A percentile compares a stretch with the other conserved stretches of the same genome.
These are phyloP conservation scores for Gossypium anomalum DNA, from an alignment of 345 rosid species.

Conservation along the genomic window DNA sequence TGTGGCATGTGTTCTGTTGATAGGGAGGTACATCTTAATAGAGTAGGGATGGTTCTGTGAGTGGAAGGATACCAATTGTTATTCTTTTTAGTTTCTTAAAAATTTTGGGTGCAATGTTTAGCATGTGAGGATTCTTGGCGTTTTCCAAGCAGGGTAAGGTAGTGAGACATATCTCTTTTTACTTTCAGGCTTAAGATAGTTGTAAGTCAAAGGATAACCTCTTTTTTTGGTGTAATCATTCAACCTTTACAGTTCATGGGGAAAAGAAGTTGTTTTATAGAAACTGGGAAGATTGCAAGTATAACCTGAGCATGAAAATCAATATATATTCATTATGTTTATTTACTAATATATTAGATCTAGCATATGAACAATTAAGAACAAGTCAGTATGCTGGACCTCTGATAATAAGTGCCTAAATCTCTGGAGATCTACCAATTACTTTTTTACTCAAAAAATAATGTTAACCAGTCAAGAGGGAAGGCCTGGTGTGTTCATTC, in stretches of 20 bases:
- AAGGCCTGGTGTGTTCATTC: background rate
- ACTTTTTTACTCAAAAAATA: background rate
- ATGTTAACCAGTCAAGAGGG: background rate
- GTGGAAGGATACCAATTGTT: background rate
- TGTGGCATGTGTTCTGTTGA: background rate
- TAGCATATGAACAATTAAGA: conserved; percentile 6
- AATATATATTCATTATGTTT: background rate
- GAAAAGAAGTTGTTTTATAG: background rate
- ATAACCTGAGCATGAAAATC: background rate
- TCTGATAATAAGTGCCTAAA: background rate
- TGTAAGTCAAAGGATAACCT: background rate
- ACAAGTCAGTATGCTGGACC: background rate
- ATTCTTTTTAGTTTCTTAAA: background rate
- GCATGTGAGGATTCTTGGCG: background rate
- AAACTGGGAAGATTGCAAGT: background rate
- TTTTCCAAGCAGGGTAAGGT: conserved; percentile 1
- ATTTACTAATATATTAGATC: background rate
- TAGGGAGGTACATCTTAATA: background rate
- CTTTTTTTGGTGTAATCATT: background rate
- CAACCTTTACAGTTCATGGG: background rate
- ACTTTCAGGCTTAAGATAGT: background rate
- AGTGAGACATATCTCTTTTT: background rate
- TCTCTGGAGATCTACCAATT: background rate
- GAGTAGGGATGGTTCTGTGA: background rate
- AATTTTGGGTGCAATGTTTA: background rate